These are phyloP conservation scores for Trichoderma brevicompactum DNA, from an alignment of 2,329 filamentous ascomycete genomes.

Conservation along the genomic window DNA sequence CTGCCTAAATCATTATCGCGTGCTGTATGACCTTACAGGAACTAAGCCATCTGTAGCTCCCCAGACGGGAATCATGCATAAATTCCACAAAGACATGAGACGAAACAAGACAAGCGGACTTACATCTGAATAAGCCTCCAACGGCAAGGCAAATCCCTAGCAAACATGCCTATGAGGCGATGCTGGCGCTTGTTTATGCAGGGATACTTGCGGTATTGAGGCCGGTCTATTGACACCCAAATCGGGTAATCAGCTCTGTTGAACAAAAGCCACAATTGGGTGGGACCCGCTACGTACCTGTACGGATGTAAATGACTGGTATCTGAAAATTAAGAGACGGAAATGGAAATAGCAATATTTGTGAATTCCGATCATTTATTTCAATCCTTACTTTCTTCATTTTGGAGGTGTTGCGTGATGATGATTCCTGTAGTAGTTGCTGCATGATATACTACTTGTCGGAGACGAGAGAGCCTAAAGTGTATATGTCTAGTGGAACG, in stretches of 20 bases:
- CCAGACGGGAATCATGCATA: not conserved
- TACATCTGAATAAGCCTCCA: not conserved
- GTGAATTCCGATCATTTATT: not conserved
- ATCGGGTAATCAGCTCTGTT: constrained; percentile 24
- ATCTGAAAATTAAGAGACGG: no score
- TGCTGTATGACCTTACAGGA: no score
- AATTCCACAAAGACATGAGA: not conserved
- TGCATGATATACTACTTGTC: no score
- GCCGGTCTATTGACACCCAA: constrained; percentile 27
- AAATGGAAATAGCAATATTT: not conserved
- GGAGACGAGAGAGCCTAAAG: no score
- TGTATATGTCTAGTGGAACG: no score
- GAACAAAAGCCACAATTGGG: not conserved
- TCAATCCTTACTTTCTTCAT: no score
- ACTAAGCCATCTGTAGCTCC: no score
- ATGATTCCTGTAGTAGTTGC: no score
- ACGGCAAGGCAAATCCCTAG: no score
- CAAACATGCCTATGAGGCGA: not conserved
- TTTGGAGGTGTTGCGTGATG: no score
- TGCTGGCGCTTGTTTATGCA: not conserved
- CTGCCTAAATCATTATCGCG: no score
- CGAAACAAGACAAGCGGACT: not conserved
- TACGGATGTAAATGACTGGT: not conserved
- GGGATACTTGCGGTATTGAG: constrained; percentile 30
- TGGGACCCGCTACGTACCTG: no score